Percentiles rank a stretch among this genome's conserved stretches.
Evolutionary conservation across 2,329 filamentous ascomycete species (phyloP).

Genomic region (Rugonectria rugulosa): DNA sequence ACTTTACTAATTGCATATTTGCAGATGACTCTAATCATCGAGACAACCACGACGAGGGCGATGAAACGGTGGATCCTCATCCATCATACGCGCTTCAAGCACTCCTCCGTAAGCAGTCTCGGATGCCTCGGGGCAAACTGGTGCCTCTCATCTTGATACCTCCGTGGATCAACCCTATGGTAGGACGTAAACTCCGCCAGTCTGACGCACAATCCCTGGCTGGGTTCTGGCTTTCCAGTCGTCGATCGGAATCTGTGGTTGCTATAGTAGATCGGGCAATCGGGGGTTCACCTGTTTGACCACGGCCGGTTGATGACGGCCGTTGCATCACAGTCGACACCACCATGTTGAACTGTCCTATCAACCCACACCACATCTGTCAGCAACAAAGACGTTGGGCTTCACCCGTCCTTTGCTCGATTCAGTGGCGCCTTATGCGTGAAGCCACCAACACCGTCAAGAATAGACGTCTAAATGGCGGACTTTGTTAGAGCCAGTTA

Average conservation of each 20-base stretch:
- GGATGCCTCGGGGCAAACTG: constrained; percentile 5
- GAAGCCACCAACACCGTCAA: no score
- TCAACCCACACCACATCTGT: constrained; percentile 7
- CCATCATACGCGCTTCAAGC: background rate
- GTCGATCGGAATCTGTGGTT: background rate
- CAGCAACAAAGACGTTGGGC: constrained; percentile 12
- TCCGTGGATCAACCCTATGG: background rate
- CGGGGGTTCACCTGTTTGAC: background rate
- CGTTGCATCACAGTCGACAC: constrained; percentile 2
- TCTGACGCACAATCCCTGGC: background rate
- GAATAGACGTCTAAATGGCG: no score
- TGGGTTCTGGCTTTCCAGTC: background rate
- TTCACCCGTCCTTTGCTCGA: background rate
- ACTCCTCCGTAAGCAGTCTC: background rate
- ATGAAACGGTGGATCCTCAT: background rate
- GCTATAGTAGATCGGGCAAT: background rate
- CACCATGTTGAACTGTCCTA: background rate
- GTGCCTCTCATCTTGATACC: background rate
- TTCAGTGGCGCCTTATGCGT: background rate
- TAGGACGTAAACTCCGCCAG: background rate
- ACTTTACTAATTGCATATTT: constrained; percentile 1
- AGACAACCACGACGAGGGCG: background rate
- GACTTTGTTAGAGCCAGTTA: background rate
- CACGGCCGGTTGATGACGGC: background rate
- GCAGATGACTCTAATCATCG: background rate